Conservation (phyloP, 2,329 filamentous ascomycete genomes). For the Mariannaea sp. region DNA sequence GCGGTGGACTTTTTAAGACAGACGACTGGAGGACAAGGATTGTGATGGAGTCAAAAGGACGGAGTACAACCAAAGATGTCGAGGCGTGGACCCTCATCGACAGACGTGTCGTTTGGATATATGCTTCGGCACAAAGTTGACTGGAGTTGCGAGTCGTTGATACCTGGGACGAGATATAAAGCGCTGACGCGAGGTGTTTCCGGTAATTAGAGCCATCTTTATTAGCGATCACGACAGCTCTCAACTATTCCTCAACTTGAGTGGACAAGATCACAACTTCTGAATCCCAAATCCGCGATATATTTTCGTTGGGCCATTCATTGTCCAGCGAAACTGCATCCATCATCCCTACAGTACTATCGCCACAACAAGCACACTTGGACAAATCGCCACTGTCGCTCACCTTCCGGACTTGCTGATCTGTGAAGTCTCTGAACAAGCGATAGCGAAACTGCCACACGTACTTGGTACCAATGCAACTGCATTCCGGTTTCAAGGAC, state of each 20-base stretch:
- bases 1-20: slow-evolving; percentile 25
- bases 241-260: slow-evolving; percentile 22
- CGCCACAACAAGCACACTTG: slow-evolving; percentile 2
- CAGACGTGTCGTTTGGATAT: slow-evolving; percentile 36
- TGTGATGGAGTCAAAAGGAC: slow-evolving; percentile 15
- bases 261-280: slow-evolving; percentile 21
- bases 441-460: slow-evolving; percentile 11
- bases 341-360: slow-evolving; percentile 1
- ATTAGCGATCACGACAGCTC: slow-evolving; percentile 21
- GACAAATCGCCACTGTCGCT: slow-evolving; percentile 11
- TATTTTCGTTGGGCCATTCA: slow-evolving; percentile 10
- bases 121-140: slow-evolving; percentile 25
- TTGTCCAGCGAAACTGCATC: slow-evolving; percentile 3
- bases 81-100: slow-evolving; percentile 30
- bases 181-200: slow-evolving; percentile 25
- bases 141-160: slow-evolving; percentile 28
- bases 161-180: slow-evolving; percentile 37
- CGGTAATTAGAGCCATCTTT: slow-evolving; percentile 26
- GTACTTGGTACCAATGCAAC: slow-evolving; percentile 20
- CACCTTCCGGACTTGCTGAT: slow-evolving; percentile 24
- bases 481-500: slow-evolving; percentile 26
- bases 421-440: slow-evolving; percentile 12
- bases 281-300: slow-evolving; percentile 19
- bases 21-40: slow-evolving; percentile 20
- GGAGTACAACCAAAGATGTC: slow-evolving; percentile 14